Conservation (phyloP, 1,284 basidiomycete species). For the Marasmius tenuissimus region DNA sequence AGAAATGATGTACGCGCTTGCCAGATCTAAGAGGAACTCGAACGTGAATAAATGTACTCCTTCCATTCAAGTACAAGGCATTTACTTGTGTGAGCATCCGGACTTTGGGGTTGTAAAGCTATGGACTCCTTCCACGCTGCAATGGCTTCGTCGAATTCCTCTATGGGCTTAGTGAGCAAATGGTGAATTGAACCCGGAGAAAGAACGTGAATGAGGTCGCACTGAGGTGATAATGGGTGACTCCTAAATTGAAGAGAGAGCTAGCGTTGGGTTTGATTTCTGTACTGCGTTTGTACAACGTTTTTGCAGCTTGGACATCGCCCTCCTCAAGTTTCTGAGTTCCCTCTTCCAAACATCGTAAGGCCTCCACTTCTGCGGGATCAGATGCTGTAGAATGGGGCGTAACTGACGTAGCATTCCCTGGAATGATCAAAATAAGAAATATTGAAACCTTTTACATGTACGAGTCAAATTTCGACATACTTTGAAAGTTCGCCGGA, state of each 20-base stretch:
- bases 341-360: constrained; percentile 83
- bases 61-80: constrained; percentile 18
- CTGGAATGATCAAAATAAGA: constrained; percentile 35
- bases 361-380: constrained; percentile 81
- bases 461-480: constrained; percentile 6
- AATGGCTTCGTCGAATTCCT: constrained; percentile 86
- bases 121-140: constrained; percentile 87
- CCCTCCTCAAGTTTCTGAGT: constrained; percentile 89
- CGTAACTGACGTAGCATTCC: constrained; percentile 83
- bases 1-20: constrained; percentile 92
- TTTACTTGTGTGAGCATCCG: constrained; percentile 92
- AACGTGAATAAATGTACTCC: constrained; percentile 10
- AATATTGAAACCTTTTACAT: not conserved
- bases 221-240: constrained; percentile 89
- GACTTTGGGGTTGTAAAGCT: constrained; percentile 77
- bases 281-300: constrained; percentile 77
- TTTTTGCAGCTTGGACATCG: constrained; percentile 80
- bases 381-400: constrained; percentile 79
- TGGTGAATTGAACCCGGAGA: constrained; percentile 13
- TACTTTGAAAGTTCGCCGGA: constrained; percentile 17
- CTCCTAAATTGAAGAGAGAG: constrained; percentile 86
- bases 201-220: constrained; percentile 28
- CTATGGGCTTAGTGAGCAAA: constrained; percentile 37
- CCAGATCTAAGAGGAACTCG: constrained; percentile 62
- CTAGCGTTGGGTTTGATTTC: constrained; percentile 82